phyloP scores from a whole-genome alignment of 2,329 filamentous ascomycete species.

The Pleoardoris graminearum region DNA sequence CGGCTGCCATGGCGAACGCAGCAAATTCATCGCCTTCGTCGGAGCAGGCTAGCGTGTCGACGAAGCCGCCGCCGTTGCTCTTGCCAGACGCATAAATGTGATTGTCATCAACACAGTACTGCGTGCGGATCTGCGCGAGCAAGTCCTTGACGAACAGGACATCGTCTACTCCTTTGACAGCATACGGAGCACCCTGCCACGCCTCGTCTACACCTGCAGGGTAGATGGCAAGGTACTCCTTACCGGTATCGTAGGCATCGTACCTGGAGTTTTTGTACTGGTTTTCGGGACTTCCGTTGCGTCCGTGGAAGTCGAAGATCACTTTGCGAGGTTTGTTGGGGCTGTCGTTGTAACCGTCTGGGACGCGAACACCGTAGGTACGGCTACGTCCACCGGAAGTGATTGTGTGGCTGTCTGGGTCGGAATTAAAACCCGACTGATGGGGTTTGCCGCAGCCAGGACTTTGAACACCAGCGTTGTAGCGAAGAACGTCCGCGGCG shows the following conservation, averaged over 20 bases:
- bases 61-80: conserved; percentile 8
- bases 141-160: conserved; percentile 3
- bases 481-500: background rate
- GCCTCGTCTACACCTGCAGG: conserved; percentile 5
- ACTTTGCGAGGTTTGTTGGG: conserved; percentile 1
- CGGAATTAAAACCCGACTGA: conserved; percentile 1
- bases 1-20: conserved; percentile 3
- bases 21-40: conserved; percentile 7
- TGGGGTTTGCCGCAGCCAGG: background rate
- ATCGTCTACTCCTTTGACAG: conserved; percentile 2
- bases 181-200: conserved; percentile 7
- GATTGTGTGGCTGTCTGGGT: conserved; percentile 5
- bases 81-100: conserved; percentile 5
- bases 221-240: conserved; percentile 4
- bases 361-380: conserved; percentile 4
- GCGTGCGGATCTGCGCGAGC: background rate
- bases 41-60: conserved; percentile 9
- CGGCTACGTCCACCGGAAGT: background rate
- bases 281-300: background rate
- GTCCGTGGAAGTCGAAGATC: conserved; percentile 7
- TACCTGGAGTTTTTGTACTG: conserved; percentile 3
- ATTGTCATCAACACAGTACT: conserved; percentile 5
- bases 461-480: background rate
- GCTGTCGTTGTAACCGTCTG: conserved; percentile 5
- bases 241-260: background rate